Base-by-base conservation (phyloP, 2,329 filamentous ascomycete genomes). In the Bipolaris zeicola region DNA sequence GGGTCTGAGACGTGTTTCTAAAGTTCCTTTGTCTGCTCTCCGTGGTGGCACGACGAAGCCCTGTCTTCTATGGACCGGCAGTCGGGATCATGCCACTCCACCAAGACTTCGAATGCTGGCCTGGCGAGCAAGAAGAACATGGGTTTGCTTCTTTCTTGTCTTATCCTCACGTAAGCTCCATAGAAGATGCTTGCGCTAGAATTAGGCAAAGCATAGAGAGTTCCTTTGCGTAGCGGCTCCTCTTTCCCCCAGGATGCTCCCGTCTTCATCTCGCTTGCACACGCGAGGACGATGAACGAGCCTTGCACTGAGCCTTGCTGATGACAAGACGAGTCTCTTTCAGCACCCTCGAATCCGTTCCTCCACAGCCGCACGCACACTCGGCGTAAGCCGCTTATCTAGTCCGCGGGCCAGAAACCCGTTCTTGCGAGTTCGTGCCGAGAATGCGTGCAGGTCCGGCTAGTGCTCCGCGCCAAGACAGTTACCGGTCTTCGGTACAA, bases 181-280 rank as follows among this genome's bases (percentile, higher is more conserved):
- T 31, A 31, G 28, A 31, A 31, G 28, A 31, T 31, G 28, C 3
- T 31, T 31, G 28, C 10, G 28, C 28, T 31, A 31, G 28, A 31
- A 13, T 13, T 11, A 31, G 28, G 28, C 6, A 31, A 31, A 13
- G 28, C 5, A 31, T 31, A 3, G 28, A 31, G 28, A 5, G 11
- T 28, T 43, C 4, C 18, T 28, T 43, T 16, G 22, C 41, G 14
- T 26, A n/a, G 6, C 13, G 26, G 22, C 45, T 24, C 10, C 14
- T 26, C 14, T 34, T 7, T 16, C 20, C 34, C 33, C 33, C 14
- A 31, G n/a, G 34, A 28, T 38, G 37, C 52, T 43, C 34, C 34
- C 45, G 45, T 28, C 43, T 39, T 51, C 24, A 56, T 56, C 16
- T 56, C 53, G 53, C 49, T 56, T 56, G 37, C 42, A 39, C 48